A percentile compares a stretch with the other conserved stretches of the same genome.
These are phyloP conservation scores for Suhomyces anneliseae DNA, from an alignment of 1,139 yeast genomes.

Conservation along the genomic window DNA sequence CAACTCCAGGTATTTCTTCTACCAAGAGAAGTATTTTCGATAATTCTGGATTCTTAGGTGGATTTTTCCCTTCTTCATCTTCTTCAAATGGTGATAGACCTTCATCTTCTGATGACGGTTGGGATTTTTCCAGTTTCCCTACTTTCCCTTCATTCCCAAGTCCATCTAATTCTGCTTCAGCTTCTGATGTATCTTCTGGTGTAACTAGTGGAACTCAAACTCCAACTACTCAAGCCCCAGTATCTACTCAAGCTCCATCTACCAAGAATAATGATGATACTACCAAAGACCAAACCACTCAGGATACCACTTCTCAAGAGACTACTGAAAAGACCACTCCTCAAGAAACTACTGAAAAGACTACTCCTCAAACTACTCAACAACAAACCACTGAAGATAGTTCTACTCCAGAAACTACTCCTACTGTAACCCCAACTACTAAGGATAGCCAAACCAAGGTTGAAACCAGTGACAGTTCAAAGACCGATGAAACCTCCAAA, in stretches of 20 bases:
- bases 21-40: conserved; percentile 3
- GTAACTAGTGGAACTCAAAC: not conserved
- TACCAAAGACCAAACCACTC: too few species aligned
- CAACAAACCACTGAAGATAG: not conserved
- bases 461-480: not conserved
- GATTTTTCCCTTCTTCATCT: conserved; percentile 1
- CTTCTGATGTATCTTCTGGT: not conserved
- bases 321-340: not conserved
- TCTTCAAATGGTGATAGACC: not conserved
- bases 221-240: not conserved
- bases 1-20: not conserved
- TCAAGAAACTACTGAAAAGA: not conserved
- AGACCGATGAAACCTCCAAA: too few species aligned
- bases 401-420: not conserved
- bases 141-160: not conserved
- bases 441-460: not conserved
- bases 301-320: not conserved
- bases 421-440: not conserved
- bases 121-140: not conserved
- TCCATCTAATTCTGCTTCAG: not conserved
- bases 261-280: not conserved
- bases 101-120: not conserved
- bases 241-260: not conserved
- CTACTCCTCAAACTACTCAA: not conserved
- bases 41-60: not conserved